Percentiles rank a stretch among this genome's conserved stretches.
phyloP scores from a whole-genome alignment of 2,329 filamentous ascomycete genomes.

The Fusarium sp. region DNA sequence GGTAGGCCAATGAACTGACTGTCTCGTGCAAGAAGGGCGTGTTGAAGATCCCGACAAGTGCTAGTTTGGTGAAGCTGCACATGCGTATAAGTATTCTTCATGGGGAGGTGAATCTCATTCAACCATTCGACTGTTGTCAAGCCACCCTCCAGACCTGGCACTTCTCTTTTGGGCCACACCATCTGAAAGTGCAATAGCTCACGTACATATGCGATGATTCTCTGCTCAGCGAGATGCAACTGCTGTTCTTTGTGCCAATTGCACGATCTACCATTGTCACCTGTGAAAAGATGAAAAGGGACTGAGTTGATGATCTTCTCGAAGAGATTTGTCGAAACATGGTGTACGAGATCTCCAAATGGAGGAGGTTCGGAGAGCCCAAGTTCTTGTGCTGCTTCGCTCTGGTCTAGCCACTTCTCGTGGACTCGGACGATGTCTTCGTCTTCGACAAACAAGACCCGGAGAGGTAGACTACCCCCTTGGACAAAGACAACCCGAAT shows the following conservation, averaged over 20 bases:
- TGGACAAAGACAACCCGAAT: constrained; percentile 6
- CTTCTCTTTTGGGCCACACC: background rate
- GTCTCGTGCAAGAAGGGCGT: background rate
- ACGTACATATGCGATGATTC: background rate
- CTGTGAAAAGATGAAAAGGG: background rate
- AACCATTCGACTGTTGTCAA: background rate
- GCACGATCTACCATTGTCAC: background rate
- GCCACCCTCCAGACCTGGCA: background rate
- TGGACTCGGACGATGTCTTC: constrained; percentile 13
- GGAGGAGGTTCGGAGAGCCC: background rate
- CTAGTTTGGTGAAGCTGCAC: background rate
- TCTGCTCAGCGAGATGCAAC: constrained; percentile 7
- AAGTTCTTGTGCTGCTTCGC: background rate
- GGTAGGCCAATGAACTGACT: too few species aligned
- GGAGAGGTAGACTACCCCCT: background rate
- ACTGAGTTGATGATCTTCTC: constrained; percentile 8
- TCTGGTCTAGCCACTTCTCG: constrained; percentile 19
- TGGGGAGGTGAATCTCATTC: background rate
- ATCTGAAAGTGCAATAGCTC: background rate
- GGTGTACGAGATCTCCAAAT: background rate
- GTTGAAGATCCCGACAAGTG: background rate
- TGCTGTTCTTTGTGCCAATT: background rate
- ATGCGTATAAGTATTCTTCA: background rate
- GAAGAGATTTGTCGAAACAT: constrained; percentile 1
- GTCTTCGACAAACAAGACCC: background rate